Conservation (phyloP, 345 rosid genomes). For the Raphanus raphanistrum region DNA sequence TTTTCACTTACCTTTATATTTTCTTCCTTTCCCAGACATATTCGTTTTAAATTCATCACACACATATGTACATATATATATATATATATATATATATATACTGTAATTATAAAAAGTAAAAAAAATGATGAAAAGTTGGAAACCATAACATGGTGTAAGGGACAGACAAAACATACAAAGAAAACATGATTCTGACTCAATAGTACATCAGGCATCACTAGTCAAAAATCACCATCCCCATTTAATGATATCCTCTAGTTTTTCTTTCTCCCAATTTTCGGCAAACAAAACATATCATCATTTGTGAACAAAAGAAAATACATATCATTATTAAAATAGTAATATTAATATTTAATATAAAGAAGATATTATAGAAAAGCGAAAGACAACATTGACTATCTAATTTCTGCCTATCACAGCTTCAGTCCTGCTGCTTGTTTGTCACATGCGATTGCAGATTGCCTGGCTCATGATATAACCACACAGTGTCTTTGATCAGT, state of each 20-base stretch:
- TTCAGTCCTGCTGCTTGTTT: constrained; percentile 35
- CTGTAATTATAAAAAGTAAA: neutral
- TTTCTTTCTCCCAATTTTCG: constrained; percentile 3
- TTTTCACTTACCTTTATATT: neutral
- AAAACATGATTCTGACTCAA: constrained; percentile 31
- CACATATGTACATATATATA: neutral
- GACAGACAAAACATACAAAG: constrained; percentile 31
- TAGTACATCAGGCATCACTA: constrained; percentile 19
- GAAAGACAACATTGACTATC: constrained; percentile 1
- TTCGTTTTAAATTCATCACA: neutral
- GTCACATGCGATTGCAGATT: constrained; percentile 41
- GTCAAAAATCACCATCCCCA: constrained; percentile 34
- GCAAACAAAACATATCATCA: neutral
- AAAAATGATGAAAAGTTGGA: constrained; percentile 32
- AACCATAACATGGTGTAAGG: constrained; percentile 30
- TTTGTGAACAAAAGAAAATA: too few species aligned
- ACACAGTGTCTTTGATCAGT: constrained; percentile 20
- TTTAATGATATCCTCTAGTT: constrained; percentile 21
- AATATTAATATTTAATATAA: neutral
- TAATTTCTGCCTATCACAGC: constrained; percentile 36
- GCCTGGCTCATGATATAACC: constrained; percentile 26
- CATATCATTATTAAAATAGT: neutral
- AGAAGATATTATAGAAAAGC: constrained; percentile 11
- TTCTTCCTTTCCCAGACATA: neutral
- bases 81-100: neutral